Percentiles rank a stretch among this genome's conserved stretches.
phyloP scores from a whole-genome alignment of 2,329 filamentous ascomycete species.

The Rhynchosporium agropyri region DNA sequence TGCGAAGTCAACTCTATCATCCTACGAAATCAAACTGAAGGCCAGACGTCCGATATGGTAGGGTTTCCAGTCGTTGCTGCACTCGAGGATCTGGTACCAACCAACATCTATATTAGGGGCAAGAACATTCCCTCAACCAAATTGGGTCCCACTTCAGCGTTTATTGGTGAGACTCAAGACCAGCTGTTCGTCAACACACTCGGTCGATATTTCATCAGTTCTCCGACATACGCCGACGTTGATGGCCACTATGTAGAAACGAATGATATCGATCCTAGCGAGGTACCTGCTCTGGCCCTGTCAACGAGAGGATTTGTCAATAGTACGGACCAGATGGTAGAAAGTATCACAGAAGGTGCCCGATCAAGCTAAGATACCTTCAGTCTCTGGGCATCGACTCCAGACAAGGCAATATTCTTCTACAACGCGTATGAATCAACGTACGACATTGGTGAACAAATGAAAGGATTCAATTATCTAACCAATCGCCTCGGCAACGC shows the following conservation, averaged over 20 bases:
- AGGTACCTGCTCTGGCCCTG: constrained; percentile 11
- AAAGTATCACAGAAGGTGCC: constrained; percentile 25
- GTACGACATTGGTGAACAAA: constrained; percentile 1
- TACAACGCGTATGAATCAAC: constrained; percentile 21
- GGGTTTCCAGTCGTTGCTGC: constrained; percentile 22
- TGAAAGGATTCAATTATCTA: constrained; percentile 30
- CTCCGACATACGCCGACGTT: background rate
- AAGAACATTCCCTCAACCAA: constrained; percentile 17
- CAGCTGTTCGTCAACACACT: constrained; percentile 21
- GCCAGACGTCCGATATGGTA: background rate
- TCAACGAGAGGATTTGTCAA: constrained; percentile 28
- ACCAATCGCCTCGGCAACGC: constrained; percentile 36
- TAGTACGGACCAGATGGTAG: constrained; percentile 27
- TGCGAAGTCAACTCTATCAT: constrained; percentile 28
- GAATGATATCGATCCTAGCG: background rate
- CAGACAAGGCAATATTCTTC: constrained; percentile 28
- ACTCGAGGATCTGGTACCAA: constrained; percentile 13
- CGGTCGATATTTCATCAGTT: background rate
- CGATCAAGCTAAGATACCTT: constrained; percentile 22
- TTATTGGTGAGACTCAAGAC: constrained; percentile 29
- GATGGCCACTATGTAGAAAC: background rate
- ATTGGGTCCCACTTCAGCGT: constrained; percentile 33
- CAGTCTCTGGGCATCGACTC: constrained; percentile 31
- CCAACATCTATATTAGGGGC: constrained; percentile 6
- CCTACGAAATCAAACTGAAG: constrained; percentile 24